phyloP scores from a whole-genome alignment of 164 flowering plant genomes.

The Akebia trifoliata region DNA sequence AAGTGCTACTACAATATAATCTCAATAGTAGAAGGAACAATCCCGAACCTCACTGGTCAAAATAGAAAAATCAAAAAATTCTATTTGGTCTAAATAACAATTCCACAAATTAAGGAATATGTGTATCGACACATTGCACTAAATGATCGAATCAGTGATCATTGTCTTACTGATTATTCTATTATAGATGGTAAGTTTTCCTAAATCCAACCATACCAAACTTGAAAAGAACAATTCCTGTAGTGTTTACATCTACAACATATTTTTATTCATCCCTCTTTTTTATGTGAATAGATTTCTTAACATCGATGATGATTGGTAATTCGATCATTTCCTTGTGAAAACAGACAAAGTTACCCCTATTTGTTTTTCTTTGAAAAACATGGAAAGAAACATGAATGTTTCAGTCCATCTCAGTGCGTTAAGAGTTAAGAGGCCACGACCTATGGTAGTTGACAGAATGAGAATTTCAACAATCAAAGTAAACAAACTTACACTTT shows the following conservation, averaged over 20 bases:
- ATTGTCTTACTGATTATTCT: neutral
- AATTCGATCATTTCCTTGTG: neutral
- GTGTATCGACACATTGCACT: no score
- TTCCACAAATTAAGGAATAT: no score
- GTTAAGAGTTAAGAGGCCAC: constrained; percentile 5
- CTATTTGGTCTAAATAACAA: neutral
- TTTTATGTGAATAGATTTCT: neutral
- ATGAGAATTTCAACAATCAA: neutral
- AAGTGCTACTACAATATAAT: neutral
- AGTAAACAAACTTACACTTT: constrained; percentile 64
- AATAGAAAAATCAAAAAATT: neutral
- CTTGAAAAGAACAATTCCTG: neutral
- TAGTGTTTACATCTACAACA: neutral
- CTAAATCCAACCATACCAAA: neutral
- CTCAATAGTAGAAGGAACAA: neutral
- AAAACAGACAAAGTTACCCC: neutral
- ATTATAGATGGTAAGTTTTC: neutral
- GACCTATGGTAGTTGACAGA: neutral
- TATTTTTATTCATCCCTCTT: neutral
- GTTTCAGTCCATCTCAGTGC: neutral
- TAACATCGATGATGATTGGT: neutral
- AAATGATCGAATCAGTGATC: neutral
- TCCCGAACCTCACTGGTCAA: neutral
- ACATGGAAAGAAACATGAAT: neutral
- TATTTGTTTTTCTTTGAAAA: neutral